Conservation (phyloP, 495 filamentous ascomycete genomes). For the Entonaema liquescens region DNA sequence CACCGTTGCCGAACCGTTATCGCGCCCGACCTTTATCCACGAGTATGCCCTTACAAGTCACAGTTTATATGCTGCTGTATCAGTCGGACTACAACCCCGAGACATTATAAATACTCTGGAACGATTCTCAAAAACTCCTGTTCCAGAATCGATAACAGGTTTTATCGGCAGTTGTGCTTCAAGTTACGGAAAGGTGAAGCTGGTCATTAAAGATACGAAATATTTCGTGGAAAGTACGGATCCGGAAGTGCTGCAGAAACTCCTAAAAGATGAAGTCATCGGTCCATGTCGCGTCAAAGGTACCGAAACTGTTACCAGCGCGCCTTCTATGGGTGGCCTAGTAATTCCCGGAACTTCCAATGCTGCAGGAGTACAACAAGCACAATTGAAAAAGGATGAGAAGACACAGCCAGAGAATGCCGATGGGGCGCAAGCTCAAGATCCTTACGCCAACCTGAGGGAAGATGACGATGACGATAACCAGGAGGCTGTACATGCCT, state of each 20-base stretch:
- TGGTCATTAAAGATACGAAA: constrained; percentile 91
- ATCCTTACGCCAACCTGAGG: constrained; percentile 65
- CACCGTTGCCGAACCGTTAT: constrained; percentile 92
- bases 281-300: constrained; percentile 57
- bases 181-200: constrained; percentile 93
- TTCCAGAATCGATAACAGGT: constrained; percentile 77
- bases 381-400: constrained; percentile 50
- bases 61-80: constrained; percentile 93
- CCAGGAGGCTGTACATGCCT: constrained; percentile 88
- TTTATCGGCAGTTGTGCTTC: constrained; percentile 87
- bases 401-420: constrained; percentile 49
- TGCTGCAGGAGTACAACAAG: constrained; percentile 83
- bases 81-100: constrained; percentile 82
- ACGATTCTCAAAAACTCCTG: constrained; percentile 82
- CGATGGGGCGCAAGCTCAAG: constrained; percentile 47
- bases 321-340: constrained; percentile 86
- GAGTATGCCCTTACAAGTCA: constrained; percentile 93
- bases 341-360: constrained; percentile 96
- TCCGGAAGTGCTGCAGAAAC: constrained; percentile 80
- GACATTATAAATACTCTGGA: constrained; percentile 93
- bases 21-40: constrained; percentile 85
- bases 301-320: constrained; percentile 77
- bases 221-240: constrained; percentile 95
- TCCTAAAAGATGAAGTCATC: constrained; percentile 69
- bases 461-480: constrained; percentile 94